Evolutionary conservation across 306 rosid species (phyloP).

Genomic region (Alnus rubra): DNA sequence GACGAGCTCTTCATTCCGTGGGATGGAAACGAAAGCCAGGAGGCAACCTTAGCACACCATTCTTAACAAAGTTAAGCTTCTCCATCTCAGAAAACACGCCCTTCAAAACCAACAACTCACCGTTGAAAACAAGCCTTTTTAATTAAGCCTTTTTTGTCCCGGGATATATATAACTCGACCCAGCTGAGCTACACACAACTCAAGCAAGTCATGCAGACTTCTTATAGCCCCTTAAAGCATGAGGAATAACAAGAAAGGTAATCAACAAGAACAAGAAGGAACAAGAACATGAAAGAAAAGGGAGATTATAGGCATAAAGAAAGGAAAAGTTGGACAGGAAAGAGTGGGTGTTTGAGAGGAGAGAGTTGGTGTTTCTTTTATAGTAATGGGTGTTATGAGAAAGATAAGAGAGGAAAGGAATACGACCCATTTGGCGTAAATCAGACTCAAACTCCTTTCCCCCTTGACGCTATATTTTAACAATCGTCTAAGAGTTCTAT

Average conservation of each 20-base stretch:
- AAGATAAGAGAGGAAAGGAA: conserved; percentile 19
- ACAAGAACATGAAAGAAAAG: conserved; percentile 17
- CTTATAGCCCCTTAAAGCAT: conserved; percentile 28
- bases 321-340: neutral
- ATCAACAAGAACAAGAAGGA: conserved; percentile 27
- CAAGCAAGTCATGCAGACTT: neutral
- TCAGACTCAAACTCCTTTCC: conserved; percentile 69
- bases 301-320: neutral
- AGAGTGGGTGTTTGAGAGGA: conserved; percentile 24
- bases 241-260: conserved; percentile 13
- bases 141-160: too few relatives aligned
- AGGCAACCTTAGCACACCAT: conserved; percentile 81
- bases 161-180: neutral
- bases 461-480: conserved; percentile 39
- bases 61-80: conserved; percentile 62
- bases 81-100: conserved; percentile 32
- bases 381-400: conserved; percentile 61
- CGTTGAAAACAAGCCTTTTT: neutral
- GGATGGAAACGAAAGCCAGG: conserved; percentile 98
- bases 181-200: neutral
- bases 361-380: conserved; percentile 54
- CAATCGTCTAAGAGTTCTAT: conserved; percentile 15
- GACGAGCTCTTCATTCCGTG: conserved; percentile 87
- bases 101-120: neutral
- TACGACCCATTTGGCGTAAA: conserved; percentile 81